Evolutionary conservation across 2,329 filamentous ascomycete species (phyloP).

Genomic region (Colletotrichum australisinense): DNA sequence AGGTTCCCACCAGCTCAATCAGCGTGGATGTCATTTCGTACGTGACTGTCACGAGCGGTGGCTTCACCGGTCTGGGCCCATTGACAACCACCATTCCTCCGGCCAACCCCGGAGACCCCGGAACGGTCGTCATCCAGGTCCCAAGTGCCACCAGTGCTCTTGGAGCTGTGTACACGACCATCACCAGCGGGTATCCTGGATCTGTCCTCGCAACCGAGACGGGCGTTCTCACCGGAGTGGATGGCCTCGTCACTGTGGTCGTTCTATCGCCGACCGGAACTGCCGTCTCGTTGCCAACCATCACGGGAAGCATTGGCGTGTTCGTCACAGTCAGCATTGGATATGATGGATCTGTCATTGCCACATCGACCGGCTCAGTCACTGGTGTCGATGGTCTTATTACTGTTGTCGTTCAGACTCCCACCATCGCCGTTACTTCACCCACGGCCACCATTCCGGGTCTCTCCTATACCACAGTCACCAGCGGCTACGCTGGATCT

Average conservation of each 20-base stretch:
- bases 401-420: constrained; percentile 13
- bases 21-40: background rate
- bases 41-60: background rate
- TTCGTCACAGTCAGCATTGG: background rate
- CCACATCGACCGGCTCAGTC: constrained; percentile 4
- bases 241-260: constrained; percentile 11
- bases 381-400: constrained; percentile 5
- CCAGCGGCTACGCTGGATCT: background rate
- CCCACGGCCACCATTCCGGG: background rate
- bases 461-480: constrained; percentile 11
- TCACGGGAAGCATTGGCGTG: background rate
- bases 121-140: constrained; percentile 18
- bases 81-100: constrained; percentile 14
- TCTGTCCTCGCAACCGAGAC: background rate
- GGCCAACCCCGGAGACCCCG: constrained; percentile 19
- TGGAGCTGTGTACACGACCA: constrained; percentile 8
- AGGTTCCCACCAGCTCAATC: background rate
- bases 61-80: background rate
- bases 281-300: background rate
- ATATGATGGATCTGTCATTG: constrained; percentile 7
- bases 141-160: background rate
- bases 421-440: background rate
- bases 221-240: background rate
- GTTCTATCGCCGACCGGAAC: constrained; percentile 8
- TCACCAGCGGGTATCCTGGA: constrained; percentile 21